Conservation (phyloP, 1,139 yeast genomes). For the Sugiyamaella xylanicola region DNA sequence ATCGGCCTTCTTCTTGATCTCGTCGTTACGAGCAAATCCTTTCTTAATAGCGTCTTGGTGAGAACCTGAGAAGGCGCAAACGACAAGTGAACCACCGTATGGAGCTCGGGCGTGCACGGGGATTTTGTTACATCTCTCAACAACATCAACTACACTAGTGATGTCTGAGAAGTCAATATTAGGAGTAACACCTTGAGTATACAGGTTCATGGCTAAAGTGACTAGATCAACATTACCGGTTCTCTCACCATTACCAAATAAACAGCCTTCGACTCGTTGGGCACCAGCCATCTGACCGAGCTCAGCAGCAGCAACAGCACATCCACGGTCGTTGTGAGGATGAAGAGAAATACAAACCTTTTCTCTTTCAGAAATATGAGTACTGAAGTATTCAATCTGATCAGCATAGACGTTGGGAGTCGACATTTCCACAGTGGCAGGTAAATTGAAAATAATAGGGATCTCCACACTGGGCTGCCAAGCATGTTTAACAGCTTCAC, state of each 20-base stretch:
- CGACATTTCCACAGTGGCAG: constrained; percentile 97
- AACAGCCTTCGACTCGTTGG: constrained; percentile 96
- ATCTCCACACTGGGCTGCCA: constrained; percentile 85
- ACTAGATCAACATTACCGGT: constrained; percentile 97
- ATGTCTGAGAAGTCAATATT: constrained; percentile 85
- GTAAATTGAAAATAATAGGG: constrained; percentile 92
- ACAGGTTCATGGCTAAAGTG: constrained; percentile 87
- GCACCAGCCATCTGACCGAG: constrained; percentile 94
- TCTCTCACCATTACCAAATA: constrained; percentile 97
- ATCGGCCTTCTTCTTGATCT: constrained; percentile 22
- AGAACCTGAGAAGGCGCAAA: constrained; percentile 94
- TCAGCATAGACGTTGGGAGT: constrained; percentile 96
- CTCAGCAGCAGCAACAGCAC: constrained; percentile 98
- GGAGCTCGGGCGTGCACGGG: constrained; percentile 95
- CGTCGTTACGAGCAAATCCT: constrained; percentile 71
- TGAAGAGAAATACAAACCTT: constrained; percentile 87
- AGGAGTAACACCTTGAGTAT: constrained; percentile 92
- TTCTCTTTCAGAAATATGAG: constrained; percentile 78
- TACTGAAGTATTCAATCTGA: constrained; percentile 88
- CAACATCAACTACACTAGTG: constrained; percentile 76
- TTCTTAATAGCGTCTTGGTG: constrained; percentile 98
- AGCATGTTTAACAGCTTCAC: constrained; percentile 93
- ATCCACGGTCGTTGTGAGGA: constrained; percentile 96
- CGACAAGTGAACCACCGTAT: constrained; percentile 94
- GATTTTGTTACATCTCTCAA: constrained; percentile 92